Evolutionary conservation across 139 green algal species (phyloP).

Genomic region (Closterium sp.): DNA sequence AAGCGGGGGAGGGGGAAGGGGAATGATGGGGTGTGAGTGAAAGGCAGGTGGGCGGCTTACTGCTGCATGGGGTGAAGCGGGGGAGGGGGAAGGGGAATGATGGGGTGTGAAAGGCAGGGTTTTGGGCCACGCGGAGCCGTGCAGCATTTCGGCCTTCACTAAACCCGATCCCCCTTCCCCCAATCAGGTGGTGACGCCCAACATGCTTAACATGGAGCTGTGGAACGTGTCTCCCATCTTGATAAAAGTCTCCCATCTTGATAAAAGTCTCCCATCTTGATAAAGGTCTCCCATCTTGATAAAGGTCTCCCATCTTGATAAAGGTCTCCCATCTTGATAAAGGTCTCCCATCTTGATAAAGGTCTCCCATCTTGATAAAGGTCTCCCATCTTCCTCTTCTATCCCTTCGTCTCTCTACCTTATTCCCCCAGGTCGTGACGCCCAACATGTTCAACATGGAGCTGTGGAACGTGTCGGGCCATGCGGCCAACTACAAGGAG

Average conservation of each 20-base stretch:
- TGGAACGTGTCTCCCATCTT: constrained; percentile 92
- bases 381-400: no score
- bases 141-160: no score
- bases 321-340: no score
- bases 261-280: no score
- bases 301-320: no score
- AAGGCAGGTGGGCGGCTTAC: neutral
- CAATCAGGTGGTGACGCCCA: constrained; percentile 63
- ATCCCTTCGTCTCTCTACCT: constrained; percentile 91
- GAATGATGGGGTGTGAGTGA: neutral
- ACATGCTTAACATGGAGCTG: constrained; percentile 98
- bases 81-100: neutral
- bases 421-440: constrained; percentile 67
- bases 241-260: no score
- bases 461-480: constrained; percentile 89
- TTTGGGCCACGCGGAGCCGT: no score
- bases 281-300: no score
- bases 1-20: neutral
- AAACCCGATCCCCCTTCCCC: neutral
- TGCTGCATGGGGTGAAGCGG: neutral
- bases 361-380: no score
- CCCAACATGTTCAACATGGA: constrained; percentile 99
- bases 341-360: no score
- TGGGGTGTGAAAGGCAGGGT: neutral
- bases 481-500: constrained; percentile 96